Evolutionary conservation across 768 basidiomycete species (phyloP).

Genomic region (Amanita polypyramis): DNA sequence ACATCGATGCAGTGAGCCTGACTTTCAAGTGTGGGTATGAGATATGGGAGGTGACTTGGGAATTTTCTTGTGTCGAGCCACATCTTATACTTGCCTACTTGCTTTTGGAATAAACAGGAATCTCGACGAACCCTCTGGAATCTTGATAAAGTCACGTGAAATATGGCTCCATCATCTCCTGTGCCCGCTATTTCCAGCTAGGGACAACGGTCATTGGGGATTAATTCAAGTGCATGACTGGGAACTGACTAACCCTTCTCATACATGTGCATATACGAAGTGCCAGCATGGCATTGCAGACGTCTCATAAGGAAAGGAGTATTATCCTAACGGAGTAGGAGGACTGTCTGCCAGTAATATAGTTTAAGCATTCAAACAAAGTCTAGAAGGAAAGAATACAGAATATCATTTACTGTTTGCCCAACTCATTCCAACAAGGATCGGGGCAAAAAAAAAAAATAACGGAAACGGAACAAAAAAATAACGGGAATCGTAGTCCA

Average conservation of each 20-base stretch:
- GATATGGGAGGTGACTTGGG: constrained; percentile 13
- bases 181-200: no score
- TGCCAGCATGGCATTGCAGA: no score
- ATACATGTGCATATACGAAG: no score
- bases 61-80: constrained; percentile 9
- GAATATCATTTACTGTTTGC: neutral
- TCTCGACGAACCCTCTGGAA: constrained; percentile 37
- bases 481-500: neutral
- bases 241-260: no score
- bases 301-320: no score
- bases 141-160: constrained; percentile 27
- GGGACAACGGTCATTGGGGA: no score
- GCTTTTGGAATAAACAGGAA: constrained; percentile 30
- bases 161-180: constrained; percentile 14
- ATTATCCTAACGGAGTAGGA: neutral
- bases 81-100: constrained; percentile 22
- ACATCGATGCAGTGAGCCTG: constrained; percentile 24
- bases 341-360: neutral
- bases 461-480: constrained; percentile 1
- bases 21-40: constrained; percentile 10
- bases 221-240: no score
- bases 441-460: neutral
- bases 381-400: neutral
- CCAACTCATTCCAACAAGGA: neutral
- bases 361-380: neutral